Percentiles rank a stretch among this genome's conserved stretches.
phyloP scores from a whole-genome alignment of 106 monocot species.

The Posidonia australis region DNA sequence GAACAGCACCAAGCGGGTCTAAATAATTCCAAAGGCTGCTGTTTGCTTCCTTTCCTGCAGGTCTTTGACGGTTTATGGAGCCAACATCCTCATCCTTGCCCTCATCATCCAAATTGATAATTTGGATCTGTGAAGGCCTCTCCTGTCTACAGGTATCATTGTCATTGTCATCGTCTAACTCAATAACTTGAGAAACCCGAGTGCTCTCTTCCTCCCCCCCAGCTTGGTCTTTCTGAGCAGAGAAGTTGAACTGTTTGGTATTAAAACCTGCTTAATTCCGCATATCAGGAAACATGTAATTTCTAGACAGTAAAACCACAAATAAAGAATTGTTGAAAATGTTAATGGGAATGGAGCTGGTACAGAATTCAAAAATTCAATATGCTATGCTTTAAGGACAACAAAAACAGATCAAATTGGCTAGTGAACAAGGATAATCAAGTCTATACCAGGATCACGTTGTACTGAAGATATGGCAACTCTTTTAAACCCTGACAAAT shows the following conservation, averaged over 20 bases:
- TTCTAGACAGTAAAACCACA: background rate
- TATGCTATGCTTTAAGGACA: no score
- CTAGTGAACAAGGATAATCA: no score
- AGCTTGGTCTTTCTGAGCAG: background rate
- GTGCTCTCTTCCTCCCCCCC: background rate
- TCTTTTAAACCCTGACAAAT: no score
- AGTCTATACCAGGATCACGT: no score
- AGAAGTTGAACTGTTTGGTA: background rate
- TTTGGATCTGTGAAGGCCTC: background rate
- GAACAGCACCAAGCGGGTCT: constrained; percentile 38
- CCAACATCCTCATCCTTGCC: background rate
- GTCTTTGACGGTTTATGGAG: background rate
- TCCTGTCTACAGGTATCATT: background rate
- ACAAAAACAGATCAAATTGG: no score
- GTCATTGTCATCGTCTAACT: background rate
- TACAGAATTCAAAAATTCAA: no score
- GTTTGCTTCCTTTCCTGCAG: background rate
- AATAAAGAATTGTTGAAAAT: no score
- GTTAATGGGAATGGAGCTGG: no score
- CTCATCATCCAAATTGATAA: constrained; percentile 2
- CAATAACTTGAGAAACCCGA: background rate
- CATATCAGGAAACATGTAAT: background rate
- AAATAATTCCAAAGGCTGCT: constrained; percentile 37
- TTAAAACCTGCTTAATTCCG: background rate
- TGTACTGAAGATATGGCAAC: no score